Evolutionary conservation across 345 rosid genomes (phyloP).

Genomic region (Brassica carinata): DNA sequence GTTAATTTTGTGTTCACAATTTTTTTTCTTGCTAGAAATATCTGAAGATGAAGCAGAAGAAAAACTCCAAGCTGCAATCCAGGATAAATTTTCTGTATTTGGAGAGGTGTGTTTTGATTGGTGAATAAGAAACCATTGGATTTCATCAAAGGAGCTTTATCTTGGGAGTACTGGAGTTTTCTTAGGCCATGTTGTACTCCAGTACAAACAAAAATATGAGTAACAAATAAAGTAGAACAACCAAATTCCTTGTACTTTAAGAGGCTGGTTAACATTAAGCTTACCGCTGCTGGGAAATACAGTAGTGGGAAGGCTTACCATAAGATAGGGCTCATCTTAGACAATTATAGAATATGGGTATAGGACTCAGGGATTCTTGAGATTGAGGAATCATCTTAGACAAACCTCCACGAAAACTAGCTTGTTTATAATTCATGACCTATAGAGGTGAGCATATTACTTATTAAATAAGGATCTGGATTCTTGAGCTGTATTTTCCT

Average conservation of each 20-base stretch:
- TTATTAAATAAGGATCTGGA: constrained; percentile 5
- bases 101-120: constrained; percentile 73
- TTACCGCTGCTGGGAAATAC: constrained; percentile 1
- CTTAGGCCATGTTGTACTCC: constrained; percentile 13
- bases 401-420: constrained; percentile 6
- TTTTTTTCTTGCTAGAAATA: constrained; percentile 63
- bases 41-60: constrained; percentile 99
- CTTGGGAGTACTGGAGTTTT: constrained; percentile 24
- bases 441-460: background rate
- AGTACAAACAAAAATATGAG: constrained; percentile 13
- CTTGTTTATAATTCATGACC: constrained; percentile 9
- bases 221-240: constrained; percentile 16
- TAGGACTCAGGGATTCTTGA: constrained; percentile 15
- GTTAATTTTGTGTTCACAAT: constrained; percentile 25
- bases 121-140: constrained; percentile 23
- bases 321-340: background rate
- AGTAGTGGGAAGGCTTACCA: constrained; percentile 20
- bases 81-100: constrained; percentile 94
- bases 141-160: constrained; percentile 20
- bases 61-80: constrained; percentile 88
- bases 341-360: background rate
- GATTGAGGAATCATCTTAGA: constrained; percentile 19
- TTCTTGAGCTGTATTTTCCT: constrained; percentile 24
- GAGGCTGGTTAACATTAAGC: constrained; percentile 1
- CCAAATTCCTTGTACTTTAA: constrained; percentile 10